Evolutionary conservation across 164 flowering plant species (phyloP).

Genomic region (Sextonia rubra): DNA sequence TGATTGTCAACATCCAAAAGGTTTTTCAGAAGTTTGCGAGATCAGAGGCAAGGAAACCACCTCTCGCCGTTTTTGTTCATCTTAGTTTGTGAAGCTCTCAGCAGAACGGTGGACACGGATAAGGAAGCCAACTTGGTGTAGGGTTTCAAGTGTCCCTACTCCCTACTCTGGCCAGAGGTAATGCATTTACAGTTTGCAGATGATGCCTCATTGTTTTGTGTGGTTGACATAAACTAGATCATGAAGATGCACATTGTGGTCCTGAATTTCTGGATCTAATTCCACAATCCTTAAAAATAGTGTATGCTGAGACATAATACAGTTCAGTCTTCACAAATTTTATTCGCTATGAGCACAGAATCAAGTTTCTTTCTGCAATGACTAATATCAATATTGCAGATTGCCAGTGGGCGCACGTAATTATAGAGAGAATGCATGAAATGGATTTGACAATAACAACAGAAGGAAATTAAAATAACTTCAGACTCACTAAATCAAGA

Average conservation of each 20-base stretch:
- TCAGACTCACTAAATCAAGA: slow-evolving; percentile 1
- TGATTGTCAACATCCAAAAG: too few relatives aligned
- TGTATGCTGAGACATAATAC: neutral
- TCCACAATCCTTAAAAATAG: neutral
- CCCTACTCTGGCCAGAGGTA: too few relatives aligned
- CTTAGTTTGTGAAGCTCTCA: too few relatives aligned
- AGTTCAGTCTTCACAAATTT: neutral
- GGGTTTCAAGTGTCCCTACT: too few relatives aligned
- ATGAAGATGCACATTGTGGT: neutral
- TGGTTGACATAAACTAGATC: too few relatives aligned
- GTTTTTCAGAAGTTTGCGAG: too few relatives aligned
- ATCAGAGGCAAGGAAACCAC: too few relatives aligned
- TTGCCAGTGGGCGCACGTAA: neutral
- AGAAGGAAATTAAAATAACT: neutral
- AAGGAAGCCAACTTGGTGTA: too few relatives aligned
- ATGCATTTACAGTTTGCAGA: too few relatives aligned
- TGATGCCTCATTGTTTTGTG: too few relatives aligned
- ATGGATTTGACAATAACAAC: neutral
- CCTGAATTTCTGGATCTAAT: neutral
- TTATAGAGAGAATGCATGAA: neutral
- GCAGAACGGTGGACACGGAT: too few relatives aligned
- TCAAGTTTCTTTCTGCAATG: neutral
- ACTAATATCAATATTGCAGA: neutral
- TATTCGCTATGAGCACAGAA: neutral
- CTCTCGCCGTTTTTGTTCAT: too few relatives aligned